A percentile compares a stretch with the other conserved stretches of the same genome.
Conservation (phyloP, 257 asterid species). For the Gynochthodes officinalis region DNA sequence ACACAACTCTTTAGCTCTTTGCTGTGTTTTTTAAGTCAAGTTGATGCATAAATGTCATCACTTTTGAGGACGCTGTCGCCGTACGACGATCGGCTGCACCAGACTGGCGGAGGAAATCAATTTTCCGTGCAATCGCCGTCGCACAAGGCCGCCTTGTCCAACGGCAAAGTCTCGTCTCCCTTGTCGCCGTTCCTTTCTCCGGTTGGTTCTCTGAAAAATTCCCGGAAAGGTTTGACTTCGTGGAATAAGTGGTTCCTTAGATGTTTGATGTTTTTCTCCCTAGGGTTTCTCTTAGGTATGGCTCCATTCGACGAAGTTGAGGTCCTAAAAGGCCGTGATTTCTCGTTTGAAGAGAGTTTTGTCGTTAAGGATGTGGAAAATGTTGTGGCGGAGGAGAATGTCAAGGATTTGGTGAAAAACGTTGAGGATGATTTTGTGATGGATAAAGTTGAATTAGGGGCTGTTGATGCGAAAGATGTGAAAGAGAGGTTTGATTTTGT, state of each 20-base stretch:
- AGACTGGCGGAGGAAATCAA: conserved; percentile 50
- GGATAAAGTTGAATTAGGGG: conserved; percentile 41
- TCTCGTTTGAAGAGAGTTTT: conserved; percentile 43
- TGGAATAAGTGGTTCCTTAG: conserved; percentile 59
- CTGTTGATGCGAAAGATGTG: conserved; percentile 17
- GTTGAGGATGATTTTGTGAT: conserved; percentile 28
- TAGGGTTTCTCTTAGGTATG: conserved; percentile 86
- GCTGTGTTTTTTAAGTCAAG: conserved; percentile 32
- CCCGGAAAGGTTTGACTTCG: conserved; percentile 47
- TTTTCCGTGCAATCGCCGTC: conserved; percentile 56
- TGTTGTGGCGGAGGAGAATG: conserved; percentile 25
- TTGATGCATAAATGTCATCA: conserved; percentile 63
- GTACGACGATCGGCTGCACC: conserved; percentile 59
- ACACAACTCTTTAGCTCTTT: conserved; percentile 2
- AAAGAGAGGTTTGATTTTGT: conserved; percentile 36
- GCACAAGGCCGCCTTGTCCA: conserved; percentile 53
- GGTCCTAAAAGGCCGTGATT: conserved; percentile 40
- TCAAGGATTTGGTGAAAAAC: conserved; percentile 21
- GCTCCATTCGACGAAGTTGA: conserved; percentile 52
- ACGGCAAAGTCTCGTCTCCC: conserved; percentile 50
- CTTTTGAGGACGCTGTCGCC: conserved; percentile 79
- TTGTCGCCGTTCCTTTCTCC: conserved; percentile 26
- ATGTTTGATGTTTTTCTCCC: conserved; percentile 59
- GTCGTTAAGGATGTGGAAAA: conserved; percentile 1
- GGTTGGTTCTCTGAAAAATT: conserved; percentile 41